Base-by-base conservation (phyloP, 2,329 filamentous ascomycete species). In the Curvularia spicifera region DNA sequence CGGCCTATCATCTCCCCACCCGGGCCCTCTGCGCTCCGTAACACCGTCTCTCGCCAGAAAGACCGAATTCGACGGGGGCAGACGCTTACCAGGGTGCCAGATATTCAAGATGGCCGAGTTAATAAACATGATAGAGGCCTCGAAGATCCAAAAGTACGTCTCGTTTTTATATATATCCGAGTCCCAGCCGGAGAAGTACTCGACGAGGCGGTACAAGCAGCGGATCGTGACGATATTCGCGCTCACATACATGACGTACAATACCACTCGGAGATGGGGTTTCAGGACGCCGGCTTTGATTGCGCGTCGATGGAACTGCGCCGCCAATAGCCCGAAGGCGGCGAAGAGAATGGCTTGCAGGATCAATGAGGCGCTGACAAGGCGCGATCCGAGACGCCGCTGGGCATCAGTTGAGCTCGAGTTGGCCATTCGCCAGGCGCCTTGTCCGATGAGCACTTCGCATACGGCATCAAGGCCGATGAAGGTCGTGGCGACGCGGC, bases 401-500 rank as follows among this genome's bases (percentile, higher is more conserved):
- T 78, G 73, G 29, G 60, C 66, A 26, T 70, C 57, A 0, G 78
- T 71, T 40, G 78, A 71, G 13, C 58, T 66, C 1, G 71, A 71
- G 51, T 82, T 80, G 5, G 79, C 77, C 51, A 80, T 74, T 31
- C 79, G 75, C 35, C 78, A 77, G 3, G 82, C 83, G 1, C 84
- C 84, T 50, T 83, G 82, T 5, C 76, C 82, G 20, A 83, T 84
- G 2, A 86, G 74, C 9, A 81, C 66, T 45, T 85, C 82, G 39
- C 87, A 80, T 0, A 81, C 72, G 1, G 75, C 69, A 37, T 87
- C 83, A 9, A 85, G 75, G 1, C 81, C 75, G 35, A 88, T 75
- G 60, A 88, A 84, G 3, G 81, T 82, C 61, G 85, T 88, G 63
- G 88, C 84, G 4, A 88, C 79, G 3, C 84, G 80, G 3, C 83